Evolutionary conservation across 805 yeast species (phyloP).

Genomic region (Wickerhamiella domercqiae): DNA sequence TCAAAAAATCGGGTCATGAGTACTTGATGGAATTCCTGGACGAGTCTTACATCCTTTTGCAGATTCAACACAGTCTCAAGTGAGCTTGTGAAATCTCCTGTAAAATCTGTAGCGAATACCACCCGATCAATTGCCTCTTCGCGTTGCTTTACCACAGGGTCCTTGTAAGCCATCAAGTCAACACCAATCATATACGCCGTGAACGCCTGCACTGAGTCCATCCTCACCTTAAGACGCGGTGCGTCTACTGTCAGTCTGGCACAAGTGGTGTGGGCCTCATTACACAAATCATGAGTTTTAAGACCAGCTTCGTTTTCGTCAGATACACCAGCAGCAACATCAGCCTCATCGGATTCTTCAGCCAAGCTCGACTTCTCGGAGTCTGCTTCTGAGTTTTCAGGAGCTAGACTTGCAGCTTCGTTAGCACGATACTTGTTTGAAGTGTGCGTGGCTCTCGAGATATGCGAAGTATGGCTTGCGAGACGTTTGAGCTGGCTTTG

Average conservation of each 20-base stretch:
- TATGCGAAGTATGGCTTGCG: no score
- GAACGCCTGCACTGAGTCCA: slow-evolving; percentile 62
- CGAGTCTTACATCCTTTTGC: slow-evolving; percentile 33
- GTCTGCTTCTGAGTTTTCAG: not conserved
- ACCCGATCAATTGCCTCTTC: slow-evolving; percentile 49
- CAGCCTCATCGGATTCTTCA: slow-evolving; percentile 7
- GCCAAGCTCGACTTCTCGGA: slow-evolving; percentile 2
- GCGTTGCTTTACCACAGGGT: slow-evolving; percentile 47
- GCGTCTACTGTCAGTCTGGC: slow-evolving; percentile 33
- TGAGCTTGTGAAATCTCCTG: slow-evolving; percentile 37
- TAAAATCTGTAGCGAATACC: slow-evolving; percentile 51
- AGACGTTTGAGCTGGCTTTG: not conserved
- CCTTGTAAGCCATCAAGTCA: slow-evolving; percentile 54
- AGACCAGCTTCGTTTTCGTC: not conserved
- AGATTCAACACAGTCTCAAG: slow-evolving; percentile 33
- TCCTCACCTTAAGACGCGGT: slow-evolving; percentile 49
- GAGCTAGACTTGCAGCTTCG: not conserved
- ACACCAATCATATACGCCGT: slow-evolving; percentile 47
- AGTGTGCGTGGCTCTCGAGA: not conserved
- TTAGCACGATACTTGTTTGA: not conserved
- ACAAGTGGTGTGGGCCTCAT: no score
- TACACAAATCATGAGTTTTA: no score
- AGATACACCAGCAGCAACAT: slow-evolving; percentile 6
- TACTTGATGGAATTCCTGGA: slow-evolving; percentile 33
- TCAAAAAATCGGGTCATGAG: slow-evolving; percentile 6